These are phyloP conservation scores for Fusarium fracticaudum DNA, from an alignment of 2,329 filamentous ascomycete species.

Conservation along the genomic window DNA sequence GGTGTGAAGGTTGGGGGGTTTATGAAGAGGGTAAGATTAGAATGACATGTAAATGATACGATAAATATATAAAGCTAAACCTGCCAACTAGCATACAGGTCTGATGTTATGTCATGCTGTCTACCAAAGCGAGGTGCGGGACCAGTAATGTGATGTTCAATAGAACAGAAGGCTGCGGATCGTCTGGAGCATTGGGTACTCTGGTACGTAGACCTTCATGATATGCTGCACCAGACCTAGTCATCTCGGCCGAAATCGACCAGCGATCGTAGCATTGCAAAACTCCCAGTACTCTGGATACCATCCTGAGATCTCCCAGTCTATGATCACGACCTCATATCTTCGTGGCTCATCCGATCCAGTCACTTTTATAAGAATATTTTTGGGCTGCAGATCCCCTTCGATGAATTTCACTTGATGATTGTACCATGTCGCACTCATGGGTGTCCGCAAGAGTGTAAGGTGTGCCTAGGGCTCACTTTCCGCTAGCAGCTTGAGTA, in stretches of 20 bases:
- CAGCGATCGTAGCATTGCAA: background rate
- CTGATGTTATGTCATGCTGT: no score
- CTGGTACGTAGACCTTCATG: background rate
- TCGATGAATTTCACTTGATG: no score
- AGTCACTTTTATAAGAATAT: background rate
- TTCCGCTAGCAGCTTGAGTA: background rate
- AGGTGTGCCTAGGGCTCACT: background rate
- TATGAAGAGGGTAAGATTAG: no score
- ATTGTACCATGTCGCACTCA: no score
- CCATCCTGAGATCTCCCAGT: background rate
- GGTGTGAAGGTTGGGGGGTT: no score
- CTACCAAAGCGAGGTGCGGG: background rate
- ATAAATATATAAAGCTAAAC: no score
- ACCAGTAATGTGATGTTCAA: background rate
- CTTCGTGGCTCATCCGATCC: no score
- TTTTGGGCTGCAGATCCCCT: background rate
- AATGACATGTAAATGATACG: no score
- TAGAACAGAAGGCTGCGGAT: background rate
- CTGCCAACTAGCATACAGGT: no score
- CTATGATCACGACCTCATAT: no score
- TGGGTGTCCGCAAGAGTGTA: background rate
- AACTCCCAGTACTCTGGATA: background rate
- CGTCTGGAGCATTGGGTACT: background rate
- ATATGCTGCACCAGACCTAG: background rate
- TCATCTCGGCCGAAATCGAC: background rate